Base-by-base conservation (phyloP, 352 stramenopile species). In the Pseudoperonospora humuli region DNA sequence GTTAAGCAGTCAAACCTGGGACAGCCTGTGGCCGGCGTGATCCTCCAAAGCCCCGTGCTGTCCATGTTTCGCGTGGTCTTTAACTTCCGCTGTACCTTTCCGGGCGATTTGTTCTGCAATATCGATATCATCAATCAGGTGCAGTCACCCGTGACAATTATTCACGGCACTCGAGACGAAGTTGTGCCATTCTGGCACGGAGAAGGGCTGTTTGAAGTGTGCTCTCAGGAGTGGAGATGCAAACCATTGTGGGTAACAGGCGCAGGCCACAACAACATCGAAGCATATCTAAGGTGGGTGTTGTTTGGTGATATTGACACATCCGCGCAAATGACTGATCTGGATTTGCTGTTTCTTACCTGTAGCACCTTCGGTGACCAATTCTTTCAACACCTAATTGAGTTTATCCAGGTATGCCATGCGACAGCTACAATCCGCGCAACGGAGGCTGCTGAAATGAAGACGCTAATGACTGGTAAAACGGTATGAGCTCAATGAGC, bases 181-280 rank as follows among this genome's bases (percentile, higher is more conserved):
- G 93, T 99, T 3, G 94, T 99, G 14, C 96, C 96, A 1, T 98
- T 99, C 62, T 98, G 94, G 92, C 95, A 99, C 44, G 95, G 95
- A 7, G 84, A 96, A 67, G 78, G 75, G 29, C 50, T 98, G 6
- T 98, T 98, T 50, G 65, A 98, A 35, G 76, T 79, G 36, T 89
- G 95, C 36, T 66, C 65, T 20, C 86, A 96, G 54, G 73, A 89
- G 29, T 98, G 92, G 93, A 71, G 95, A 27, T 97, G 81, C 44
- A 97, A 97, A 57, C 96, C 96, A 4, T 95, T 98, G 43, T 99
- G 95, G 95, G 94, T 99, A 4, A 84, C 93, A 9, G 92, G 96
- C 45, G 95, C 93, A 2, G 95, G 96, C 0, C 96, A 99, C 59
- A 99, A 99, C 64, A 98, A 99, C 59, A 97, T 99, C 35, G 96